Evolutionary conservation across 768 basidiomycete genomes (phyloP).

Genomic region (Russula lepida): DNA sequence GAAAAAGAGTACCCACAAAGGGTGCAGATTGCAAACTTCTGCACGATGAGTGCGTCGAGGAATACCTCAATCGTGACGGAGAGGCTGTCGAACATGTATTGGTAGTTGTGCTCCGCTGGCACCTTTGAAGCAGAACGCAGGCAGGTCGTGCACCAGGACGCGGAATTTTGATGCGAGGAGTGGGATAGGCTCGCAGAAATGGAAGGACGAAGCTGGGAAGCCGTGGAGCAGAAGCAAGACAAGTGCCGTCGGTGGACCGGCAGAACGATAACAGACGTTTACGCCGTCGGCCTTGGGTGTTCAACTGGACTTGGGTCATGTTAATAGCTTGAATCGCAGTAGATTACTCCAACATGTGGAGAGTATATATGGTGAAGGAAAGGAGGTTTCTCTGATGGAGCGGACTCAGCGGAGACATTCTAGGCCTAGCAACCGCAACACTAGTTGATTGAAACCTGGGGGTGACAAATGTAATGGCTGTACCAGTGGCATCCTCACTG

Average conservation of each 20-base stretch:
- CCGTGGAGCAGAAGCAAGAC: slow-evolving; percentile 41
- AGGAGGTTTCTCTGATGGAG: no score
- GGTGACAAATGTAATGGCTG: no score
- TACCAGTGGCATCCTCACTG: no score
- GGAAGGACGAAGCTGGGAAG: slow-evolving; percentile 41
- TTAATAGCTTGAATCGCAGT: neutral
- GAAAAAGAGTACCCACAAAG: slow-evolving; percentile 32
- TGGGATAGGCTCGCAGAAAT: slow-evolving; percentile 41
- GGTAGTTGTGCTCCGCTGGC: slow-evolving; percentile 31
- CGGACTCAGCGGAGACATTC: no score
- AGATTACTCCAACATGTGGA: neutral
- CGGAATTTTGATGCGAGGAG: slow-evolving; percentile 34
- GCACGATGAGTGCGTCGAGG: slow-evolving; percentile 32
- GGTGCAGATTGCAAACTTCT: slow-evolving; percentile 36
- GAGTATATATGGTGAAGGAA: neutral
- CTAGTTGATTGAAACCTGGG: no score
- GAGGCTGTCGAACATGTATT: slow-evolving; percentile 36
- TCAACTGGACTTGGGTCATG: slow-evolving; percentile 19
- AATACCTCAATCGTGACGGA: slow-evolving; percentile 35
- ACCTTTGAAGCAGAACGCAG: slow-evolving; percentile 41
- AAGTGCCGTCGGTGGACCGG: slow-evolving; percentile 28
- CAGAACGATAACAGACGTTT: slow-evolving; percentile 38
- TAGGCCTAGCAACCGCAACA: no score
- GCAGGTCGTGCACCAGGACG: slow-evolving; percentile 43
- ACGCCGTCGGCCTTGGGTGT: slow-evolving; percentile 30